Conservation (phyloP, 345 rosid species). For the Citrus mangshanensis region DNA sequence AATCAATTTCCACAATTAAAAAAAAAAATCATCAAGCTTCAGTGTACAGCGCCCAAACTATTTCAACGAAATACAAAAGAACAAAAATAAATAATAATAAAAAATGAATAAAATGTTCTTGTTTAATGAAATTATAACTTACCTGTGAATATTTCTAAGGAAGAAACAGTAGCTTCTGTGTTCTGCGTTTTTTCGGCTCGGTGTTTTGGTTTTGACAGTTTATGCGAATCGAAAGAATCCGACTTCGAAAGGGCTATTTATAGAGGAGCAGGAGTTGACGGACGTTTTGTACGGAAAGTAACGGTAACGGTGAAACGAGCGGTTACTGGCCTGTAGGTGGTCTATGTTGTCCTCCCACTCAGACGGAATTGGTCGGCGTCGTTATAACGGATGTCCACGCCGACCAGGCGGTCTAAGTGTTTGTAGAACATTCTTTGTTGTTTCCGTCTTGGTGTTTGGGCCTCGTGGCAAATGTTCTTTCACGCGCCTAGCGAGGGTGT, state of each 20-base stretch:
- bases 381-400: conserved; percentile 11
- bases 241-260: background rate
- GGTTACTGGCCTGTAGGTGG: background rate
- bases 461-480: background rate
- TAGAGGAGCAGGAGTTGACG: conserved; percentile 1
- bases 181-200: background rate
- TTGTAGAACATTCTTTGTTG: conserved; percentile 2
- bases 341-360: background rate
- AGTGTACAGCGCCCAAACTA: background rate
- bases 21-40: background rate
- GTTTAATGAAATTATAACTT: background rate
- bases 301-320: background rate
- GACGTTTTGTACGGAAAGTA: background rate
- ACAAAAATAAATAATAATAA: background rate
- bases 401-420: background rate
- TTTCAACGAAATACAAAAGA: background rate
- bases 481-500: background rate
- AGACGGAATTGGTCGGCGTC: background rate
- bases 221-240: background rate
- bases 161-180: background rate
- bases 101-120: background rate
- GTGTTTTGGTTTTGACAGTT: background rate
- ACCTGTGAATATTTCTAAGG: background rate
- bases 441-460: background rate
- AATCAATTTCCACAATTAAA: background rate